Evolutionary conservation across 2,329 filamentous ascomycete species (phyloP).

Genomic region (Ascochyta koolunga): DNA sequence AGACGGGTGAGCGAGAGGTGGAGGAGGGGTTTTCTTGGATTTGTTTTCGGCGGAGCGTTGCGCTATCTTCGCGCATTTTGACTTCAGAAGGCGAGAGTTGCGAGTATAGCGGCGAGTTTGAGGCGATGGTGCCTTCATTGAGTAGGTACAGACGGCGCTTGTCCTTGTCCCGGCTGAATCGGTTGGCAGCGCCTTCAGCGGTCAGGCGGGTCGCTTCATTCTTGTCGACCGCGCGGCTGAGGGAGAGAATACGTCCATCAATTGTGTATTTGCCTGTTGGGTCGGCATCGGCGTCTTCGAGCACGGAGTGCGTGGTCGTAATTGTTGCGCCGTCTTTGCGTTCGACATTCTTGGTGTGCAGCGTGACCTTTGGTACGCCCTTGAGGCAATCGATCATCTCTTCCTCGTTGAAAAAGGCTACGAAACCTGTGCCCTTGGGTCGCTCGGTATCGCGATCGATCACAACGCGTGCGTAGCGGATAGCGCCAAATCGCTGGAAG

Average conservation of each 20-base stretch:
- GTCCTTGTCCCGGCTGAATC: conserved; percentile 77
- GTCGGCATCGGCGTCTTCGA: conserved; percentile 86
- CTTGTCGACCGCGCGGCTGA: conserved; percentile 84
- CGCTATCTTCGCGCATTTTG: conserved; percentile 85
- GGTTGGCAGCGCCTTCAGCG: conserved; percentile 67
- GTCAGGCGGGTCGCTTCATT: conserved; percentile 78
- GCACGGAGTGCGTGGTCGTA: conserved; percentile 68
- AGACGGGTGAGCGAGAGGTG: conserved; percentile 89
- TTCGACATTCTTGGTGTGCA: conserved; percentile 45
- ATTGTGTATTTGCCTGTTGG: conserved; percentile 85
- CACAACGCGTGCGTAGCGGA: conserved; percentile 90
- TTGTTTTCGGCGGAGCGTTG: conserved; percentile 84
- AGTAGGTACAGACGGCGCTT: conserved; percentile 90
- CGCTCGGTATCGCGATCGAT: conserved; percentile 84
- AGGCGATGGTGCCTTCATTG: conserved; percentile 80
- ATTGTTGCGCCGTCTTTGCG: conserved; percentile 46
- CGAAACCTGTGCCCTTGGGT: conserved; percentile 90
- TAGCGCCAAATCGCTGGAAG: conserved; percentile 84
- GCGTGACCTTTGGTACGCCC: conserved; percentile 64
- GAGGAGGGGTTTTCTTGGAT: conserved; percentile 90
- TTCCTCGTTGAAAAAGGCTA: conserved; percentile 81
- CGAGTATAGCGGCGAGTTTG: conserved; percentile 77
- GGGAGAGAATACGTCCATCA: conserved; percentile 83
- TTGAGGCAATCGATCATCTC: conserved; percentile 80
- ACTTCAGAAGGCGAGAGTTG: conserved; percentile 79